Evolutionary conservation across 2,329 filamentous ascomycete genomes (phyloP), one percentile per base, ranked within the genome.

Genomic region (Ascosphaera acerosa): DNA sequence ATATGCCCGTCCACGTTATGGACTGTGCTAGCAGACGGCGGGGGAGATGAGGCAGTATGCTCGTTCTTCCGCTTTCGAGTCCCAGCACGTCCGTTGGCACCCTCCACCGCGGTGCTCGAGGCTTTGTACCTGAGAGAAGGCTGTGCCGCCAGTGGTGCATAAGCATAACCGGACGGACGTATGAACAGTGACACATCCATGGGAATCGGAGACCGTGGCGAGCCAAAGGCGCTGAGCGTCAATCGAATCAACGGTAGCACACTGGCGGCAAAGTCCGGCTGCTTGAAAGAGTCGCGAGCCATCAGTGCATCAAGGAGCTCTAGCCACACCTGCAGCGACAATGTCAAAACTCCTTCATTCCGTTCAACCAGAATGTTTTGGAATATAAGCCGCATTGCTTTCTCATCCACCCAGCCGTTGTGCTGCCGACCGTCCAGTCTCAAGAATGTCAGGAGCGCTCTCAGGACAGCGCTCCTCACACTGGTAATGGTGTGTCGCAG

Each of bases 1-100:
- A 97, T 92, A 41, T 90, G 82, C 6, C 82, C 87, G 48, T 97
- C 87, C 12, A 97, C 80, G 49, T 97, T 91, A 51, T 97, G 87
- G 1, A 75, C 67, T n/a, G 75, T 64, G 3, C 64, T 54, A 1
- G 65, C 55, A 1, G 64, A 56, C 6, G 63, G 53, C 10, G 25
- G 25, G 12, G 25, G 25, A 4, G 25, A 27, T n/a, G n/a, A n/a
- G 17, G 82, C 74, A 33, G 87, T 77, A 34, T 61, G 62, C 56
- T 89, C 90, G n/a, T 76, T 70, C 0, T 76, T 76, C 50, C 81
- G 89, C 36, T 81, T 70, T 19, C 81, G 66, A 39, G 78, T 71
- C 52, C 87, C 78, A 14, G 25, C 6, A 14, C 25, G 25, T 2
- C 15, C 4, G 18, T 70, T 58, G 10, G 69, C 61, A 36, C 76